phyloP scores from a whole-genome alignment of 257 asterid genomes.

The Przewalskia tangutica region DNA sequence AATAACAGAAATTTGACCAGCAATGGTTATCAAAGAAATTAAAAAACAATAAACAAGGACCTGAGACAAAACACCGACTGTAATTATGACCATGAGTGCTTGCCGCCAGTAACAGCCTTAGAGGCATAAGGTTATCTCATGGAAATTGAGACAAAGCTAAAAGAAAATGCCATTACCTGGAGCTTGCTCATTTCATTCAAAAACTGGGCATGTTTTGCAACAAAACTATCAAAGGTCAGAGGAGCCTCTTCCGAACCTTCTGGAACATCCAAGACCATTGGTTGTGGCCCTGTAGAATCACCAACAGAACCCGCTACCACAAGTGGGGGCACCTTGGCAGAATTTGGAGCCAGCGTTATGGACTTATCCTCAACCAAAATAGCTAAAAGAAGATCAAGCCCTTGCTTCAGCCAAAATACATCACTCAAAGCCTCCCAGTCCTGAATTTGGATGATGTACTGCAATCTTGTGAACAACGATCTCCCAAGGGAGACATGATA shows the following conservation, averaged over 20 bases:
- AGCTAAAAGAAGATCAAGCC: constrained; percentile 97
- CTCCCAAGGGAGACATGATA: constrained; percentile 90
- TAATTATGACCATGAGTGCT: background rate
- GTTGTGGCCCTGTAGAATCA: constrained; percentile 59
- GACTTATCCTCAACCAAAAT: constrained; percentile 90
- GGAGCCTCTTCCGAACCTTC: constrained; percentile 78
- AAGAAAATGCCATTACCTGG: constrained; percentile 40
- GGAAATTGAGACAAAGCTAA: constrained; percentile 5
- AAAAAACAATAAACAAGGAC: background rate
- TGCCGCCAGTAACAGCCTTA: background rate
- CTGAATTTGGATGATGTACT: constrained; percentile 86
- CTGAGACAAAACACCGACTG: background rate
- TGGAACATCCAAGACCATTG: constrained; percentile 65
- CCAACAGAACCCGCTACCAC: constrained; percentile 37
- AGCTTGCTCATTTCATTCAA: constrained; percentile 84
- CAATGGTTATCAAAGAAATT: background rate
- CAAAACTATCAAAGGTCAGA: constrained; percentile 65
- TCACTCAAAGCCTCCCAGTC: constrained; percentile 99
- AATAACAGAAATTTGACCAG: background rate
- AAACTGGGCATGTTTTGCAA: constrained; percentile 76
- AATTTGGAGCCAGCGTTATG: constrained; percentile 90
- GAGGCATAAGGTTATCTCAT: background rate
- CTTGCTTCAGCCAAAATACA: constrained; percentile 98
- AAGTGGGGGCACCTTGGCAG: constrained; percentile 85
- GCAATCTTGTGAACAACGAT: constrained; percentile 80